Evolutionary conservation across 768 basidiomycete genomes (phyloP).

Genomic region (Xerocomellus intermedius): DNA sequence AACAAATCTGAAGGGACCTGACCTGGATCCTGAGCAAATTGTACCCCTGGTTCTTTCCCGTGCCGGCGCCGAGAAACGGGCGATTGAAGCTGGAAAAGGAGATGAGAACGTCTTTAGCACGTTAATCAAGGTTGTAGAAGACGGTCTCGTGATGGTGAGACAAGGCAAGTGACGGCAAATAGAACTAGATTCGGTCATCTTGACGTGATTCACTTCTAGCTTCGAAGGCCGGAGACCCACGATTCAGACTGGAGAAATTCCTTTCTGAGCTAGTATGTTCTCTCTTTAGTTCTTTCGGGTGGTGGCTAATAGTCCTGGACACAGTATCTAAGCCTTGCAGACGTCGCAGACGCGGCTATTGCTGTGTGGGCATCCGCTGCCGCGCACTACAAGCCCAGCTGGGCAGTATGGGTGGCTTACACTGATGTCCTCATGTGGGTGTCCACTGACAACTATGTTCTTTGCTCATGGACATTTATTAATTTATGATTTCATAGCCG

Average conservation of each 20-base stretch:
- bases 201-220: slow-evolving; percentile 36
- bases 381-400: slow-evolving; percentile 68
- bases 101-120: slow-evolving; percentile 53
- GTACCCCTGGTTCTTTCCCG: slow-evolving; percentile 62
- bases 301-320: not conserved
- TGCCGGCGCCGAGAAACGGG: slow-evolving; percentile 61
- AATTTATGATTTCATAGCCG: slow-evolving; percentile 37
- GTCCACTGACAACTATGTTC: not conserved
- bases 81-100: slow-evolving; percentile 44
- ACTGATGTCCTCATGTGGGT: slow-evolving; percentile 73
- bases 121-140: slow-evolving; percentile 58
- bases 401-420: slow-evolving; percentile 72
- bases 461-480: not conserved
- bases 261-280: slow-evolving; percentile 68
- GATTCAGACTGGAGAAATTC: slow-evolving; percentile 80
- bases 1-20: slow-evolving; percentile 12
- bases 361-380: slow-evolving; percentile 64
- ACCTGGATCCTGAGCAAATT: slow-evolving; percentile 60
- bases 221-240: slow-evolving; percentile 67
- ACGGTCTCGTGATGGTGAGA: slow-evolving; percentile 60
- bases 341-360: slow-evolving; percentile 53
- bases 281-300: not conserved
- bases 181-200: not conserved
- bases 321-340: slow-evolving; percentile 47
- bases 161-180: slow-evolving; percentile 40